These are phyloP conservation scores for Talaromyces sp. DNA, from an alignment of 2,329 filamentous ascomycete species.

Conservation along the genomic window DNA sequence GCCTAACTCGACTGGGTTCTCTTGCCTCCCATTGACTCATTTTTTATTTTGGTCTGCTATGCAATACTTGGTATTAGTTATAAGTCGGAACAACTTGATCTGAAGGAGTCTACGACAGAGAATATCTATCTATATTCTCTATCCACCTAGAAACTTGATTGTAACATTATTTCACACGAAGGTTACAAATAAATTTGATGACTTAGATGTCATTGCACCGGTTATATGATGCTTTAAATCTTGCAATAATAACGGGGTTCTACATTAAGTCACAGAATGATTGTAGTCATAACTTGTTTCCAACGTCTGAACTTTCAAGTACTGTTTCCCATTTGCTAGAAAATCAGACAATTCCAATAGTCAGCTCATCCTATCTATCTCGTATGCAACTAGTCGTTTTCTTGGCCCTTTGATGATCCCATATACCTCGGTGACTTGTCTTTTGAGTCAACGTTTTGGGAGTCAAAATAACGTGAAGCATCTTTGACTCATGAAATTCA, in stretches of 20 bases:
- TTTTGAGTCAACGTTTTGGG: neutral
- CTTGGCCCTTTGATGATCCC: neutral
- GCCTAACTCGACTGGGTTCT: neutral
- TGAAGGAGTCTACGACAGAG: neutral
- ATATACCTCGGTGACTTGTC: neutral
- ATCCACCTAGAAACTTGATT: neutral
- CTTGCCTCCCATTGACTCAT: neutral
- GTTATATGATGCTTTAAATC: neutral
- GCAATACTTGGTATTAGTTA: neutral
- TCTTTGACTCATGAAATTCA: neutral
- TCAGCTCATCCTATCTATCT: neutral
- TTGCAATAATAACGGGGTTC: neutral
- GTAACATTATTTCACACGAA: neutral
- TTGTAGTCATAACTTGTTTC: neutral
- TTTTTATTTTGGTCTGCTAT: neutral
- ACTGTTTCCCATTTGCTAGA: neutral
- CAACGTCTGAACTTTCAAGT: neutral
- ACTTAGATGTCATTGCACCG: neutral
- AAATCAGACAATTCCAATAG: neutral
- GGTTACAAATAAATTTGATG: neutral
- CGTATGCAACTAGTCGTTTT: neutral
- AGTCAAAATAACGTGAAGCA: neutral
- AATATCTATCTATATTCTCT: neutral
- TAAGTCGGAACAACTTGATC: neutral
- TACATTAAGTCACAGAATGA: neutral